Conservation (phyloP, 441 rosid species). For the Adansonia grandidieri region DNA sequence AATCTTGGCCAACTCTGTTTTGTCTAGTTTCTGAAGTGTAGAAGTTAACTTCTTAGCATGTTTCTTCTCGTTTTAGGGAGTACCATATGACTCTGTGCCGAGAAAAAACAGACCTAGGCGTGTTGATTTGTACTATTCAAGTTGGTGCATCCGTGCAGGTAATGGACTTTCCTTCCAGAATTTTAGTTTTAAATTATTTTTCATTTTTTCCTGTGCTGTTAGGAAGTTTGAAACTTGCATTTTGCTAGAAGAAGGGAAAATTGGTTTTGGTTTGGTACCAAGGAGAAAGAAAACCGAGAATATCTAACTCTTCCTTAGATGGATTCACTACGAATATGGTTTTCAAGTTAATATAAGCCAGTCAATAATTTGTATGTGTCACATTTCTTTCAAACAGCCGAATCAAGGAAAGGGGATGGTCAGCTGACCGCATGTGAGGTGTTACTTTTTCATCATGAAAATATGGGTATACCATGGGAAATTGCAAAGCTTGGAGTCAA, state of each 20-base stretch:
- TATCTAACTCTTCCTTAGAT: background rate
- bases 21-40: background rate
- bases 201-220: conserved; percentile 12
- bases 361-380: conserved; percentile 18
- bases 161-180: conserved; percentile 4
- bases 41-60: conserved; percentile 15
- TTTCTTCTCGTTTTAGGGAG: conserved; percentile 64
- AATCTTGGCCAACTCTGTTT: conserved; percentile 3
- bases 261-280: background rate
- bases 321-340: background rate
- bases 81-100: conserved; percentile 65
- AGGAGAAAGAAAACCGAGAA: conserved; percentile 7
- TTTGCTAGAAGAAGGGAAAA: background rate
- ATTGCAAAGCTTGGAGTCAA: conserved; percentile 91
- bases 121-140: conserved; percentile 89
- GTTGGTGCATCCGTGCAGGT: conserved; percentile 97
- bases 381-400: conserved; percentile 51
- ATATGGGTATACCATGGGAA: conserved; percentile 97
- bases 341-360: background rate
- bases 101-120: conserved; percentile 81
- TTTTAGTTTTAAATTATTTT: conserved; percentile 14
- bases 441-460: conserved; percentile 85
- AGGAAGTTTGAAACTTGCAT: background rate
- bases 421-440: conserved; percentile 88
- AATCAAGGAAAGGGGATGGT: conserved; percentile 81